Evolutionary conservation across 2,329 filamentous ascomycete genomes (phyloP), one percentile per base, ranked within the genome.

Genomic region (Hymenoscyphus infarciens): DNA sequence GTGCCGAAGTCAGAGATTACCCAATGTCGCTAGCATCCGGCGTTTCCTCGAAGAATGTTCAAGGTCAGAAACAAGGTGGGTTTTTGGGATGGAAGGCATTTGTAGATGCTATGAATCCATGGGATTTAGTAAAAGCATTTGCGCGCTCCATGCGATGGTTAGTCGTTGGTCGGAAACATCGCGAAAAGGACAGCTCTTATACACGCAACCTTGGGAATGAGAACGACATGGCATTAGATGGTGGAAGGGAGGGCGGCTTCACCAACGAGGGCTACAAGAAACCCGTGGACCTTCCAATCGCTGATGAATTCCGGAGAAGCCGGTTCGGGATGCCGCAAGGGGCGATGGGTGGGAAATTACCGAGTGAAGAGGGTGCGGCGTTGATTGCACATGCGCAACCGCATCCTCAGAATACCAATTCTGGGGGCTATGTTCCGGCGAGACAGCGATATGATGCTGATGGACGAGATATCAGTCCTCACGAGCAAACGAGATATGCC

Each of bases 61-160:
- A 77, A 57, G 74, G 73, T 1, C 73, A 77, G 2, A 90, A 90
- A 55, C 77, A 82, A 62, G 88, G 89, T 13, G 89, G 90, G 2
- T 81, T 83, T 55, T 73, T 87, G 49, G 89, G 89, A 3, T 66
- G 87, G 57, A 81, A 81, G 66, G 91, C 91, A 3, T 74, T 94
- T 6, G 74, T 81, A 1, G 88, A 94, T 70, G 87, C 90, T 1
- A 81, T 92, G 73, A 95, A 95, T 70, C 82, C 89, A 0, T 91
- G 90, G 87, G 92, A 97, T 74, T 83, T 96, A 52, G 77, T 91
- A 71, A 96, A 93, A 76, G 90, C 90, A 0, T 86, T 90, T 65
- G 89, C 59, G 16, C 29, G 62, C 45, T 38, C 27, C 15, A 83
- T 91, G 69, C 84, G 89, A 69, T 96, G 92, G 92, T 79, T 96